Evolutionary conservation across 345 rosid genomes (phyloP).

Genomic region (Aethionema arabicum): DNA sequence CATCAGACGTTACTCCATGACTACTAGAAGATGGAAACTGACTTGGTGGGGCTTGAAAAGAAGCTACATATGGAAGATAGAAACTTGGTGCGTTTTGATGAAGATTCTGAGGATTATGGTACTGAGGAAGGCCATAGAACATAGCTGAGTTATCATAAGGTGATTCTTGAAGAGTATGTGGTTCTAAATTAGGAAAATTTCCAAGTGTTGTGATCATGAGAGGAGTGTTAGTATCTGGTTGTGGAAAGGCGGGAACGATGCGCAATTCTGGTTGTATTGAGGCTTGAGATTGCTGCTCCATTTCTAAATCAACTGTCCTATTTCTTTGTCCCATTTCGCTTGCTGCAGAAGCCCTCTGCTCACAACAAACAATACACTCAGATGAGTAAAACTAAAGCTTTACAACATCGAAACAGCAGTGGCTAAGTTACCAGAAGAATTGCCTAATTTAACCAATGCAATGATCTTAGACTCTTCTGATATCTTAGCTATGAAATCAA

Average conservation of each 20-base stretch:
- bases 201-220: constrained; percentile 43
- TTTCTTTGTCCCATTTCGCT: constrained; percentile 71
- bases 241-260: constrained; percentile 44
- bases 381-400: not conserved
- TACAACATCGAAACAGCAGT: not conserved
- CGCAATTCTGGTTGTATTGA: constrained; percentile 53
- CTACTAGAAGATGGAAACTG: constrained; percentile 62
- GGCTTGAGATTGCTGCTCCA: constrained; percentile 56
- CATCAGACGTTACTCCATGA: constrained; percentile 62
- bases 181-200: constrained; percentile 47
- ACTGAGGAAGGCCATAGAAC: constrained; percentile 57
- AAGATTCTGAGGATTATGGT: constrained; percentile 51
- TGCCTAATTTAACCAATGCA: constrained; percentile 1
- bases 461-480: constrained; percentile 1
- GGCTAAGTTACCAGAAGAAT: no score
- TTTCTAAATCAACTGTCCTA: constrained; percentile 55
- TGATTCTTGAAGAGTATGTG: constrained; percentile 47
- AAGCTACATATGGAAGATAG: constrained; percentile 54
- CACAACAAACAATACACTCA: constrained; percentile 12
- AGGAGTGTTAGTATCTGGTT: constrained; percentile 49
- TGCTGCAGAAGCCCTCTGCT: constrained; percentile 40
- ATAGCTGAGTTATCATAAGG: constrained; percentile 47
- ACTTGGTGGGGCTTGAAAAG: constrained; percentile 48
- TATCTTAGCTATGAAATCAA: constrained; percentile 11
- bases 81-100: constrained; percentile 47